Percentiles rank a stretch among this genome's conserved stretches.
These are phyloP conservation scores for Rutstroemia sp. DNA, from an alignment of 2,329 filamentous ascomycete genomes.

Conservation along the genomic window DNA sequence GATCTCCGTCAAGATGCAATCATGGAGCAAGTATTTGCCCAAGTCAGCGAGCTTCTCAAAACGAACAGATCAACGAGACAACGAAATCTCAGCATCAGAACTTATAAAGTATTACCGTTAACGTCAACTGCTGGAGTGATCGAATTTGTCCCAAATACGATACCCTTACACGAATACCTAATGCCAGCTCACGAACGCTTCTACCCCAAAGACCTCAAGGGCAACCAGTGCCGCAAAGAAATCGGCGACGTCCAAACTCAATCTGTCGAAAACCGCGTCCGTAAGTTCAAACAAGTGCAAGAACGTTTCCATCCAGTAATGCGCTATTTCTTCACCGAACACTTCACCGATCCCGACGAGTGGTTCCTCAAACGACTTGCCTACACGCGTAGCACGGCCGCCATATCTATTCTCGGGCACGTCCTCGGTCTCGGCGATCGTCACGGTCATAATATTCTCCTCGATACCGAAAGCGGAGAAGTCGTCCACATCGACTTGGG, in stretches of 20 bases:
- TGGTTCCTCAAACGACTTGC: constrained; percentile 89
- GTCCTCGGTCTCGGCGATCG: constrained; percentile 88
- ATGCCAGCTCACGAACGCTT: constrained; percentile 86
- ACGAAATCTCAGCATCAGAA: constrained; percentile 81
- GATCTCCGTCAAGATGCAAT: constrained; percentile 94
- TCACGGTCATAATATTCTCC: constrained; percentile 92
- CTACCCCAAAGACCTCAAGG: constrained; percentile 75
- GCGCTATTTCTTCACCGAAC: constrained; percentile 95
- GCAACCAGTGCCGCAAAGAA: constrained; percentile 67
- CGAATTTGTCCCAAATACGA: constrained; percentile 92
- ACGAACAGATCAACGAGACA: constrained; percentile 82
- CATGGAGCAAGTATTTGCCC: constrained; percentile 99
- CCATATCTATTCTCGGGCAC: constrained; percentile 91
- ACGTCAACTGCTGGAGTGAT: constrained; percentile 83
- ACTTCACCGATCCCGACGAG: constrained; percentile 86
- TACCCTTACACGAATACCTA: constrained; percentile 85
- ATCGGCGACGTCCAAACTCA: constrained; percentile 68
- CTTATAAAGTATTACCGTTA: constrained; percentile 92
- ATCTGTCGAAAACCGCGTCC: constrained; percentile 62
- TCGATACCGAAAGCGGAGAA: constrained; percentile 84
- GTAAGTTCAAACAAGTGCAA: constrained; percentile 69
- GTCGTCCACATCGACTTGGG: constrained; percentile 96
- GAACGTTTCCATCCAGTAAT: constrained; percentile 87
- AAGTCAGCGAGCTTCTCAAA: constrained; percentile 83
- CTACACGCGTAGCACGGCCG: constrained; percentile 88